These are phyloP conservation scores for Neurospora sp. DNA, from an alignment of 495 filamentous ascomycete genomes.

Conservation along the genomic window DNA sequence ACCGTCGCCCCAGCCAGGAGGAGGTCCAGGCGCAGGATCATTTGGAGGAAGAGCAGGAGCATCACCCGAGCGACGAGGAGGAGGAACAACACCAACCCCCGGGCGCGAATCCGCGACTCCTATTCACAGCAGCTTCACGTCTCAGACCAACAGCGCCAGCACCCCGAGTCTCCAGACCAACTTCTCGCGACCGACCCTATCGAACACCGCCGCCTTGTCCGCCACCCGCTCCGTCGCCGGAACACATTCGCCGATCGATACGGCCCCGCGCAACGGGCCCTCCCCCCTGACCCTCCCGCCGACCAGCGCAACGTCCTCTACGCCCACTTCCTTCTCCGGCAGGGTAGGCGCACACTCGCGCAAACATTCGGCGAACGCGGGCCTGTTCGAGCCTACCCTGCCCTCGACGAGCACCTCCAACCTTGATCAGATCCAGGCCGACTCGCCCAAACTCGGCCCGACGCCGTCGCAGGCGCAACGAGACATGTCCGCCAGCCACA, in stretches of 20 bases:
- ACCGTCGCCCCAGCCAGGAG: neutral
- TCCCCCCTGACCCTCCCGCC: constrained; percentile 35
- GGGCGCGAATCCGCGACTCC: constrained; percentile 20
- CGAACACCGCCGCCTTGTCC: constrained; percentile 24
- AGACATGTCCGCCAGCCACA: constrained; percentile 60
- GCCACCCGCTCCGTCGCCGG: constrained; percentile 25
- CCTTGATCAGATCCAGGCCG: constrained; percentile 38
- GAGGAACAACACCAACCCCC: constrained; percentile 8
- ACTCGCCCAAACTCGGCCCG: constrained; percentile 24
- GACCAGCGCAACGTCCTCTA: constrained; percentile 16
- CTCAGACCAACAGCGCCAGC: constrained; percentile 12
- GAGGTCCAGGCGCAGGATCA: constrained; percentile 7
- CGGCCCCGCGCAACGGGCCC: constrained; percentile 22
- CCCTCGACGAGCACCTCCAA: constrained; percentile 54
- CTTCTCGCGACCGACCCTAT: constrained; percentile 43
- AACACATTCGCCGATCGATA: constrained; percentile 19
- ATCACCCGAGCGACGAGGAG: constrained; percentile 31
- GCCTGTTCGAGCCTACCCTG: constrained; percentile 80
- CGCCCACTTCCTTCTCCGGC: constrained; percentile 8
- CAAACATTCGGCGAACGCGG: constrained; percentile 63
- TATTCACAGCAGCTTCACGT: constrained; percentile 28
- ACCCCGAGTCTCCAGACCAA: constrained; percentile 34
- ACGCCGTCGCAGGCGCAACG: constrained; percentile 30
- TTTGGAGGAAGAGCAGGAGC: constrained; percentile 20
- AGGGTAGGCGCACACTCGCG: constrained; percentile 31